Evolutionary conservation across 106 monocot species (phyloP).

Genomic region (Phalaenopsis equestris): DNA sequence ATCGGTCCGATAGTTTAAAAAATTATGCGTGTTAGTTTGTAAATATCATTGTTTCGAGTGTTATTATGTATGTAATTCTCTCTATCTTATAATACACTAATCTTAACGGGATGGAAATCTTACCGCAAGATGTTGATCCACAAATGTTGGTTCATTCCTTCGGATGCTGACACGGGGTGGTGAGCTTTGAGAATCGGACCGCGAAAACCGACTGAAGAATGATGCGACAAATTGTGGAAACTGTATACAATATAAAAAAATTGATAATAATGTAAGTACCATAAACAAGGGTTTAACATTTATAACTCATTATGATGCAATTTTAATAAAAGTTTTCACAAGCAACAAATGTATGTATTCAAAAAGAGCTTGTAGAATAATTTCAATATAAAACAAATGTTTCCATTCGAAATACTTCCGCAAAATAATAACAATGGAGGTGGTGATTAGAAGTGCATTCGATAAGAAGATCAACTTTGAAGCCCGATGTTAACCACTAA

Average conservation of each 20-base stretch:
- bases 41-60: too few species aligned
- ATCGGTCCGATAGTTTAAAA: too few species aligned
- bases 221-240: constrained; percentile 31
- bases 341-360: neutral
- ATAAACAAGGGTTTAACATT: neutral
- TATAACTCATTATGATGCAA: neutral
- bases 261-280: neutral
- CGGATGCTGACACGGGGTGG: neutral
- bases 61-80: too few species aligned
- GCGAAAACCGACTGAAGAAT: constrained; percentile 28
- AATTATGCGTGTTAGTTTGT: too few species aligned
- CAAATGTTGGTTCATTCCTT: constrained; percentile 29
- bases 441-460: too few species aligned
- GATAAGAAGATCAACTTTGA: too few species aligned
- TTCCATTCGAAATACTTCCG: too few species aligned
- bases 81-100: neutral
- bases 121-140: constrained; percentile 36
- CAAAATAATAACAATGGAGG: too few species aligned
- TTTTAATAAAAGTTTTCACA: neutral
- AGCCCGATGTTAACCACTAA: too few species aligned
- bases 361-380: too few species aligned
- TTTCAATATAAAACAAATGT: too few species aligned
- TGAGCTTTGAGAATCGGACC: constrained; percentile 17
- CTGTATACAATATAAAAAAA: constrained; percentile 15
- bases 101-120: neutral